Conservation (phyloP, 192 early-diverging fungal species). For the Chytriomyces sp. region DNA sequence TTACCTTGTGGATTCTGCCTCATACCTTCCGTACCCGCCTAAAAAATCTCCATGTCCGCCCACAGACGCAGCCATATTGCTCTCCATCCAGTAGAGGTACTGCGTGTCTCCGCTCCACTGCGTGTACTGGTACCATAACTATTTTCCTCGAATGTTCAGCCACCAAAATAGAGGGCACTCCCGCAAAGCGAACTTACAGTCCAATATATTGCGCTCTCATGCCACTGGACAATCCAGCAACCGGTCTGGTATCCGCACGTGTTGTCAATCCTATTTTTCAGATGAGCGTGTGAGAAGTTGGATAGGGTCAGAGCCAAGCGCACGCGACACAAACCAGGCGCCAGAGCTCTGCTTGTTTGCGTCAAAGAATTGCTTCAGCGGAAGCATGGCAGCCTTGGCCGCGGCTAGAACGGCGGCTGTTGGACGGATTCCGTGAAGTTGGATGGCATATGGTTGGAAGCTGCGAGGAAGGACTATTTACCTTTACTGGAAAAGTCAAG, state of each 20-base stretch:
- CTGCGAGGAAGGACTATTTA: no score
- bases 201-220: constrained; percentile 24
- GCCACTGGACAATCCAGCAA: not conserved
- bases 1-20: no score
- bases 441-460: no score
- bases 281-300: no score
- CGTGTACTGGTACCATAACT: constrained; percentile 25
- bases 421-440: no score
- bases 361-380: not conserved
- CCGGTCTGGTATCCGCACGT: not conserved
- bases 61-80: constrained; percentile 10
- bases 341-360: not conserved
- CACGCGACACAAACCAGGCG: not conserved
- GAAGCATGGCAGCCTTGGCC: not conserved
- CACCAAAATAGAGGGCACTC: not conserved
- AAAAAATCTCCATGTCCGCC: constrained; percentile 26
- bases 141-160: not conserved
- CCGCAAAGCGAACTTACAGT: not conserved
- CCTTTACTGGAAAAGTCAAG: no score
- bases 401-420: constrained; percentile 13
- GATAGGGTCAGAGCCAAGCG: no score
- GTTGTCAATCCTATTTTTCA: no score
- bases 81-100: constrained; percentile 25
- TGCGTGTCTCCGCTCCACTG: constrained; percentile 10
- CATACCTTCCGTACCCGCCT: no score